Conservation (phyloP, 1,284 basidiomycete genomes). For the Pseudozyma sp. region DNA sequence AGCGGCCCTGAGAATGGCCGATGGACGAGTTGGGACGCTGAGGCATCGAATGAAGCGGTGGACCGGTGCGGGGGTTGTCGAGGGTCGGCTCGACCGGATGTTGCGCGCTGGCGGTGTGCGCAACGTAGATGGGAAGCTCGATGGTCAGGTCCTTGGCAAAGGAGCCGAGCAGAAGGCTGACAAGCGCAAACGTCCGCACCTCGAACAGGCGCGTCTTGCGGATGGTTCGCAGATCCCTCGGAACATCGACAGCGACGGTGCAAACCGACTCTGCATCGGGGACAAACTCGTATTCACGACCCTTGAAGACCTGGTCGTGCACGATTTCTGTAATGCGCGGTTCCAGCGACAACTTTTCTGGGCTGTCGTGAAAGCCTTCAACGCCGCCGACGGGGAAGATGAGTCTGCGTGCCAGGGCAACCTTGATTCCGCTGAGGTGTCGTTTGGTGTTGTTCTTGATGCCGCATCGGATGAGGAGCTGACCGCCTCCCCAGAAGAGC, state of each 20-base stretch:
- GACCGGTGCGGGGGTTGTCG: constrained; percentile 14
- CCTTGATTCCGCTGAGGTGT: constrained; percentile 57
- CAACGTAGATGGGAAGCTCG: constrained; percentile 60
- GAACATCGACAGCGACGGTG: constrained; percentile 57
- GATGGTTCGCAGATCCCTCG: constrained; percentile 56
- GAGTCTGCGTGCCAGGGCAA: constrained; percentile 54
- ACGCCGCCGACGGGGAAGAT: constrained; percentile 56
- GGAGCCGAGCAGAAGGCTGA: constrained; percentile 56
- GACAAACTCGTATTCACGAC: constrained; percentile 60
- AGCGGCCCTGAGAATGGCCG: constrained; percentile 11
- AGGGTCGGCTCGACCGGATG: constrained; percentile 13
- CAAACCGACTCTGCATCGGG: constrained; percentile 54
- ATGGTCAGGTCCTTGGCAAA: constrained; percentile 63
- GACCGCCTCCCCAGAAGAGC: constrained; percentile 58
- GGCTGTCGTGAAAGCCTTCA: constrained; percentile 46
- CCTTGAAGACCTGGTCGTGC: constrained; percentile 58
- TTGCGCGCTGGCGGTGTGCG: constrained; percentile 54
- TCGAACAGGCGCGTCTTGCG: constrained; percentile 62
- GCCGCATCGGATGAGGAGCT: constrained; percentile 54
- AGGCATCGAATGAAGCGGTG: constrained; percentile 19
- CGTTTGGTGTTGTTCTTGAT: constrained; percentile 65
- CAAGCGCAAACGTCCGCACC: constrained; percentile 49
- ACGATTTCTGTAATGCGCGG: constrained; percentile 63
- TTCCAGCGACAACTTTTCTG: constrained; percentile 47
- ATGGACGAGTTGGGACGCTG: constrained; percentile 42